Evolutionary conservation across 768 basidiomycete species (phyloP).

Genomic region (Heimioporus sp.): DNA sequence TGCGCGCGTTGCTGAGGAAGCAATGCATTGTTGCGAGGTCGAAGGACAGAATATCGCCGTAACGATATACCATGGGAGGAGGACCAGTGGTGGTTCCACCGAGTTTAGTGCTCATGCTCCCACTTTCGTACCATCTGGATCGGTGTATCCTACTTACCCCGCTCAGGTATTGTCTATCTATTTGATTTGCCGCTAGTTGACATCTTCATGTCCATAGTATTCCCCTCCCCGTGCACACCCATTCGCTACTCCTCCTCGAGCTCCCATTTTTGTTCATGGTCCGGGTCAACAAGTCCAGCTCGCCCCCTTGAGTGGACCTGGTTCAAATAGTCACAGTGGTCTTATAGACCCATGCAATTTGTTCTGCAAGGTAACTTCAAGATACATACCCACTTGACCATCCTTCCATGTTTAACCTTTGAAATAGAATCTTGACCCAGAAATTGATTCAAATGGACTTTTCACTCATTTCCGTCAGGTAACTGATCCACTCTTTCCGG

Average conservation of each 20-base stretch:
- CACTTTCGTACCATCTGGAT: slow-evolving; percentile 69
- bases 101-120: slow-evolving; percentile 78
- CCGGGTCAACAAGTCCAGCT: slow-evolving; percentile 90
- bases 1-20: slow-evolving; percentile 72
- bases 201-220: slow-evolving; percentile 40
- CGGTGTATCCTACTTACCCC: slow-evolving; percentile 58
- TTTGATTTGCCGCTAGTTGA: slow-evolving; percentile 2
- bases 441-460: slow-evolving; percentile 81
- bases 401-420: slow-evolving; percentile 1
- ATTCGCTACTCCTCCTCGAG: slow-evolving; percentile 38
- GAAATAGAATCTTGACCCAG: slow-evolving; percentile 75
- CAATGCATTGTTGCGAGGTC: slow-evolving; percentile 80
- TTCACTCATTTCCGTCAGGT: slow-evolving; percentile 83
- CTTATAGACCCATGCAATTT: slow-evolving; percentile 89
- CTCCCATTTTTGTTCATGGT: slow-evolving; percentile 68
- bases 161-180: slow-evolving; percentile 43
- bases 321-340: slow-evolving; percentile 81
- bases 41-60: slow-evolving; percentile 85
- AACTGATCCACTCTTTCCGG: slow-evolving; percentile 2
- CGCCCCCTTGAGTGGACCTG: slow-evolving; percentile 70
- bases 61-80: slow-evolving; percentile 68
- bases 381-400: slow-evolving; percentile 10
- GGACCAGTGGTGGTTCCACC: slow-evolving; percentile 49
- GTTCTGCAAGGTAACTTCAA: slow-evolving; percentile 69
- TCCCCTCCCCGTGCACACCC: slow-evolving; percentile 64